phyloP scores from a whole-genome alignment of 1,284 basidiomycete genomes.

The Entoloma clypeatum region DNA sequence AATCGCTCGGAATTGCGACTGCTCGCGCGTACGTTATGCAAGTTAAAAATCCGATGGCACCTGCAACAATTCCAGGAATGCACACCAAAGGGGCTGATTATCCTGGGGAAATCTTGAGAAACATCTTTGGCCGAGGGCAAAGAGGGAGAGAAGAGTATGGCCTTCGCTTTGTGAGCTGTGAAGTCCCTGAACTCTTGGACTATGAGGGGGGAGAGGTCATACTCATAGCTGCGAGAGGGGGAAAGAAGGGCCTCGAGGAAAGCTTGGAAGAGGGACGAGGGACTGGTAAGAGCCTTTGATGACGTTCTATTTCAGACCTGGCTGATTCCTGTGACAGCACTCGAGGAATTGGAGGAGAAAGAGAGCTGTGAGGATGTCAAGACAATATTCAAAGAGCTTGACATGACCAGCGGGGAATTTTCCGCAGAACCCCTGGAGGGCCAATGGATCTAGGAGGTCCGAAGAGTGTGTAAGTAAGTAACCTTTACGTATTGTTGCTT shows the following conservation, averaged over 20 bases:
- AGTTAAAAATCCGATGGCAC: conserved; percentile 55
- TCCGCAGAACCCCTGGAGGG: conserved; percentile 50
- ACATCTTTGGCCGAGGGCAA: conserved; percentile 45
- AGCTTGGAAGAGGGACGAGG: conserved; percentile 52
- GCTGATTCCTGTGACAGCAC: conserved; percentile 21
- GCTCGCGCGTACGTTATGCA: conserved; percentile 52
- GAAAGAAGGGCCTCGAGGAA: conserved; percentile 42
- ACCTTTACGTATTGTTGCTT: too few relatives aligned
- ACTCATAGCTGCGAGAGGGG: conserved; percentile 53
- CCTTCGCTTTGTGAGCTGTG: conserved; percentile 51
- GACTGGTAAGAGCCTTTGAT: conserved; percentile 37
- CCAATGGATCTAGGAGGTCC: conserved; percentile 45
- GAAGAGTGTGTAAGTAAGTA: too few relatives aligned
- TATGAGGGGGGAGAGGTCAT: conserved; percentile 55
- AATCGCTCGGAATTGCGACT: conserved; percentile 45
- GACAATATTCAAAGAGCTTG: conserved; percentile 49
- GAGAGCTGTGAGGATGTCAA: conserved; percentile 42
- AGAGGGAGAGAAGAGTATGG: conserved; percentile 44
- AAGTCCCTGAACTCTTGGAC: conserved; percentile 51
- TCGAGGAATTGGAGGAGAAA: conserved; percentile 36
- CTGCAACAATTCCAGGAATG: conserved; percentile 34
- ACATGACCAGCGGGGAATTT: conserved; percentile 41
- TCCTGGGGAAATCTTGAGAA: conserved; percentile 42
- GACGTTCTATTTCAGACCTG: background rate
- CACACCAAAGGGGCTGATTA: conserved; percentile 39